Conservation (phyloP, 257 asterid genomes). For the Knoxia roxburghii region DNA sequence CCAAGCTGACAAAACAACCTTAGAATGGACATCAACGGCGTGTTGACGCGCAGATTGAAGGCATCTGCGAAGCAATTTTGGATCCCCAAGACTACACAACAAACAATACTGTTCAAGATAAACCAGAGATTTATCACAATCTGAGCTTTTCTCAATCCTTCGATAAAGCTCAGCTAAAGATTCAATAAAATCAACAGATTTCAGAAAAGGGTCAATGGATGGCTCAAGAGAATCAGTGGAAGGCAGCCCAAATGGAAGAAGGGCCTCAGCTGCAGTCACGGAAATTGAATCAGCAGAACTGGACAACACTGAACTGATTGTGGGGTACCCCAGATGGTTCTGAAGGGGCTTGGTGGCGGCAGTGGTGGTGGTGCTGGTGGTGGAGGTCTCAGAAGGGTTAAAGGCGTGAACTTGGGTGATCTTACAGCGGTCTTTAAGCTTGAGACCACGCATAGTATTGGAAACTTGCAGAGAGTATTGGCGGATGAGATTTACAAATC, state of each 20-base stretch:
- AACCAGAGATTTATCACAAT: slow-evolving; percentile 26
- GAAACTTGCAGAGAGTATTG: slow-evolving; percentile 29
- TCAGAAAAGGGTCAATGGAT: slow-evolving; percentile 34
- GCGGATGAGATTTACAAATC: slow-evolving; percentile 45
- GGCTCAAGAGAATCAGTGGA: slow-evolving; percentile 36
- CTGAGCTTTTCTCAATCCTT: slow-evolving; percentile 16
- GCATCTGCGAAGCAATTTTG: slow-evolving; percentile 43
- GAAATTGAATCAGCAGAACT: slow-evolving; percentile 24
- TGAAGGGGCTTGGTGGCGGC: slow-evolving; percentile 12
- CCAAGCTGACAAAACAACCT: slow-evolving; percentile 54
- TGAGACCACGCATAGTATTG: slow-evolving; percentile 33
- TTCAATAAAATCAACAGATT: slow-evolving; percentile 40
- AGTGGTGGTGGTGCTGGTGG: neutral
- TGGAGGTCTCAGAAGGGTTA: slow-evolving; percentile 26
- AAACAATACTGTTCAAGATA: slow-evolving; percentile 40
- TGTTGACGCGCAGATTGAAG: slow-evolving; percentile 45
- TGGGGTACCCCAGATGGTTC: slow-evolving; percentile 24
- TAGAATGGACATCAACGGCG: slow-evolving; percentile 45
- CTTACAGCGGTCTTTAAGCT: slow-evolving; percentile 51
- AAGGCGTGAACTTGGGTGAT: slow-evolving; percentile 53
- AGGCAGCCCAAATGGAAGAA: slow-evolving; percentile 48
- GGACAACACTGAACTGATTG: slow-evolving; percentile 38
- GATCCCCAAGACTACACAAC: slow-evolving; percentile 39
- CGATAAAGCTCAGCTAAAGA: slow-evolving; percentile 37
- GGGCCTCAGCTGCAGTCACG: slow-evolving; percentile 19